Evolutionary conservation across 2,329 filamentous ascomycete genomes (phyloP), one percentile per base, ranked within the genome.

Genomic region (Exophiala sideris): DNA sequence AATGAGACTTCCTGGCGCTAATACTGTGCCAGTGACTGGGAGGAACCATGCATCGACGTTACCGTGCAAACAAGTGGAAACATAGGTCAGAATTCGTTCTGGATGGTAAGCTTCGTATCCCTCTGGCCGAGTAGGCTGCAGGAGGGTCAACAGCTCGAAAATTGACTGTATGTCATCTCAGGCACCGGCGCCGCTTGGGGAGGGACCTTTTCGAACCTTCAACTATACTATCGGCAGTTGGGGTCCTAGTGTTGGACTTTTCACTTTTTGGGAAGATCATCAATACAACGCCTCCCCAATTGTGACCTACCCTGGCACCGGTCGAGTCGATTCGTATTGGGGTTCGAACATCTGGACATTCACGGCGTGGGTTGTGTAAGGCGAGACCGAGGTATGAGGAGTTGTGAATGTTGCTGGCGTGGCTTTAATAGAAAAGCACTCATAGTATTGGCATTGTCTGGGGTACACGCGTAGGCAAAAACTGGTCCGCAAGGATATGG

Each of bases 151-250:
- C 9, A 39, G 35, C 21, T 16, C 44, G 16, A 8, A 34, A 6
- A 46, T 12, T 46, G 8, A 46, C 12, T 3, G 6, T 8, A 29
- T 29, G 29, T 14, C 21, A 7, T 24, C 21, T 24, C n/a, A 35
- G 32, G 50, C 50, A 16, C 50, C 50, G 3, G 50, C 50, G 44
- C 45, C 50, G 14, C 32, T 48, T 5, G 50, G 50, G 5, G 44
- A 36, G 3, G 50, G 50, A 16, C 50, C 50, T 2, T 53, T 53
- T 29, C 21, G 38, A 6, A 48, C 35, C 16, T 36, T n/a, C 36
- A 53, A 48, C 36, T 53, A 53, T 24, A 53, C 50, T 18, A 45
- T 48, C 18, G 50, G 50, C 20, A 48, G 45, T 35, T 53, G 50
- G 50, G 50, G 38, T 12, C 50, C 50, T 10, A 40, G 45, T 41